phyloP scores from a whole-genome alignment of 2,329 filamentous ascomycete genomes.

The Myriangium duriaei region DNA sequence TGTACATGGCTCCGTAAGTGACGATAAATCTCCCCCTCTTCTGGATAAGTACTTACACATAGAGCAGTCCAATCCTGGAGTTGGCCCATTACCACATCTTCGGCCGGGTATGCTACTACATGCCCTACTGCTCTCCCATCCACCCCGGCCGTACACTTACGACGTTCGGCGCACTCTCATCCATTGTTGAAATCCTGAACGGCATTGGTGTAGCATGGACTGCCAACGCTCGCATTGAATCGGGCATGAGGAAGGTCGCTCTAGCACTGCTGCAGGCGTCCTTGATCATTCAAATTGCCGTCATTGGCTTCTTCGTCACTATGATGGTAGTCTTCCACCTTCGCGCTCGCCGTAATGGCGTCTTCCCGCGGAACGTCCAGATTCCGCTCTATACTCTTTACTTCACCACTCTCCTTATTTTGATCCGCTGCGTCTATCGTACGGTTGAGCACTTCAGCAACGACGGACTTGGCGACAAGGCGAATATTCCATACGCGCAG shows the following conservation, averaged over 20 bases:
- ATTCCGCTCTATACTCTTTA: slow-evolving; percentile 34
- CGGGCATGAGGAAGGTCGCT: slow-evolving; percentile 6
- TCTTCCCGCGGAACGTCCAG: slow-evolving; percentile 31
- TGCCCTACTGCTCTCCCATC: slow-evolving; percentile 44
- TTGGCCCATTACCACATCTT: slow-evolving; percentile 49
- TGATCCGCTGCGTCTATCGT: slow-evolving; percentile 37
- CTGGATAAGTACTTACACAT: background rate
- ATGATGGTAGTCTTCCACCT: slow-evolving; percentile 35
- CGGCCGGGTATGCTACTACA: slow-evolving; percentile 45
- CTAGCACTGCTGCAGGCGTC: slow-evolving; percentile 30
- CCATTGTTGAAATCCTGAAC: slow-evolving; percentile 37
- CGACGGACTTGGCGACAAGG: slow-evolving; percentile 18
- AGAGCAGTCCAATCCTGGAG: slow-evolving; percentile 41
- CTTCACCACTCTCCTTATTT: slow-evolving; percentile 33
- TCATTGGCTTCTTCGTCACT: slow-evolving; percentile 35
- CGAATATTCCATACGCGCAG: background rate
- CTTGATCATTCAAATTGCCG: slow-evolving; percentile 34
- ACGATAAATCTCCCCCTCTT: slow-evolving; percentile 12
- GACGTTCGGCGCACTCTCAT: slow-evolving; percentile 40
- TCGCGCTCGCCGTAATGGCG: slow-evolving; percentile 25
- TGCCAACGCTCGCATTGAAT: slow-evolving; percentile 22
- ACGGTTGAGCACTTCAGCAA: slow-evolving; percentile 35
- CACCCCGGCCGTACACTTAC: slow-evolving; percentile 45
- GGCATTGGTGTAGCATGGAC: slow-evolving; percentile 36
- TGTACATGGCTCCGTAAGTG: slow-evolving; percentile 20